Percentiles rank a stretch among this genome's conserved stretches.
Conservation (phyloP, 1,139 yeast species). For the Pichia inconspicua region DNA sequence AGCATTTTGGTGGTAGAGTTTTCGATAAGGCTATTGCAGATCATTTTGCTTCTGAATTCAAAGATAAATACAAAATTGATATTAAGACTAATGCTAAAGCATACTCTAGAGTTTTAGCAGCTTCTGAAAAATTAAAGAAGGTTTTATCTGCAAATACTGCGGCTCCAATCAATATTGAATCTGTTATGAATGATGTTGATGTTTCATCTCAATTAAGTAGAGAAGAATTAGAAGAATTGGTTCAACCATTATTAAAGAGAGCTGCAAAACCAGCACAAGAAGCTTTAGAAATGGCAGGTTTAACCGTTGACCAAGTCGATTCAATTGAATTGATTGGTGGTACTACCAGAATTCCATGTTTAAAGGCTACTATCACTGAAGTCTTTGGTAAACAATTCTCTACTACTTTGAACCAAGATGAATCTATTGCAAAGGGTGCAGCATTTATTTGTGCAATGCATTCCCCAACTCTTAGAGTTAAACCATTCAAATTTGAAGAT, state of each 20-base stretch:
- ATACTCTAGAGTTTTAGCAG: constrained; percentile 81
- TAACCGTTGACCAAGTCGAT: constrained; percentile 68
- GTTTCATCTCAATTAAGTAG: constrained; percentile 85
- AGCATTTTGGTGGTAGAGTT: constrained; percentile 98
- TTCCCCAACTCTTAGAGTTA: constrained; percentile 96
- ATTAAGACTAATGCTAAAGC: constrained; percentile 89
- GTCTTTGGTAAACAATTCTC: constrained; percentile 83
- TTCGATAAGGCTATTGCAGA: constrained; percentile 89
- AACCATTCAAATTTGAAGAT: constrained; percentile 98
- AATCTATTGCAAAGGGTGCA: constrained; percentile 98
- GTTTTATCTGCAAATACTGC: constrained; percentile 90
- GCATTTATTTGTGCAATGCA: constrained; percentile 98
- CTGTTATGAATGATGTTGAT: constrained; percentile 95
- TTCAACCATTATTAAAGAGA: constrained; percentile 72
- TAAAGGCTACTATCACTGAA: constrained; percentile 73
- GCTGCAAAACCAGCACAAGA: constrained; percentile 68
- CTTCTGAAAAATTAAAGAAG: constrained; percentile 91
- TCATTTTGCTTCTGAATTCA: constrained; percentile 90
- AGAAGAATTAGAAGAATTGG: constrained; percentile 86
- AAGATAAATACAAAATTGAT: constrained; percentile 87
- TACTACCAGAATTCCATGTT: constrained; percentile 92
- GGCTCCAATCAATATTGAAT: constrained; percentile 94
- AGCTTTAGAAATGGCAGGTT: constrained; percentile 76
- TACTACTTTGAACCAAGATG: constrained; percentile 96
- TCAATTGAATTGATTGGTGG: constrained; percentile 96